A percentile compares a stretch with the other conserved stretches of the same genome.
phyloP scores from a whole-genome alignment of 108 stramenopile species.

The Cyclotella kingstonii region DNA sequence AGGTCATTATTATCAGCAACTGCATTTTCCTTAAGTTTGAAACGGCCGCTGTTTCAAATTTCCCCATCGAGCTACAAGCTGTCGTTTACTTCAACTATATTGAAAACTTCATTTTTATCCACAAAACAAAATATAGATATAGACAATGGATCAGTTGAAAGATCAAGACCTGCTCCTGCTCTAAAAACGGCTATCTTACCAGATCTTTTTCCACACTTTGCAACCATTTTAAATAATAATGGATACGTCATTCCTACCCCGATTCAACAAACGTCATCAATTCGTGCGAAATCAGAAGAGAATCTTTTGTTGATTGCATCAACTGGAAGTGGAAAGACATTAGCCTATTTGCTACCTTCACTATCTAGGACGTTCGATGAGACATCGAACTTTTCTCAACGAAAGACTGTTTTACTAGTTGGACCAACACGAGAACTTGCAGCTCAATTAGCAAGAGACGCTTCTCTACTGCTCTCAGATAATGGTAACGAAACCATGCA shows the following conservation, averaged over 20 bases:
- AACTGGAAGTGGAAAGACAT: conserved; percentile 50
- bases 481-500: conserved; percentile 11
- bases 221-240: conserved; percentile 17
- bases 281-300: conserved; percentile 33
- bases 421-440: conserved; percentile 51
- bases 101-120: no score
- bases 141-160: no score
- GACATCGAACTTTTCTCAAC: no score
- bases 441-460: conserved; percentile 45
- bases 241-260: conserved; percentile 53
- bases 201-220: conserved; percentile 39
- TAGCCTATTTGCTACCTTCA: conserved; percentile 46
- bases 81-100: no score
- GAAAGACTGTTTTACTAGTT: conserved; percentile 35
- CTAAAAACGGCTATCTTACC: no score
- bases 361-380: no score
- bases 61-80: no score
- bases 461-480: conserved; percentile 32
- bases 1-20: no score
- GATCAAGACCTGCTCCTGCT: no score
- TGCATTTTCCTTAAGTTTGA: no score
- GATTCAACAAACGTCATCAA: conserved; percentile 46
- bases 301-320: conserved; percentile 48
- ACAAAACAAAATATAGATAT: no score
- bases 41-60: no score